A percentile compares a stretch with the other conserved stretches of the same genome.
Conservation (phyloP, 331 rosid genomes). For the Telfairia occidentalis region DNA sequence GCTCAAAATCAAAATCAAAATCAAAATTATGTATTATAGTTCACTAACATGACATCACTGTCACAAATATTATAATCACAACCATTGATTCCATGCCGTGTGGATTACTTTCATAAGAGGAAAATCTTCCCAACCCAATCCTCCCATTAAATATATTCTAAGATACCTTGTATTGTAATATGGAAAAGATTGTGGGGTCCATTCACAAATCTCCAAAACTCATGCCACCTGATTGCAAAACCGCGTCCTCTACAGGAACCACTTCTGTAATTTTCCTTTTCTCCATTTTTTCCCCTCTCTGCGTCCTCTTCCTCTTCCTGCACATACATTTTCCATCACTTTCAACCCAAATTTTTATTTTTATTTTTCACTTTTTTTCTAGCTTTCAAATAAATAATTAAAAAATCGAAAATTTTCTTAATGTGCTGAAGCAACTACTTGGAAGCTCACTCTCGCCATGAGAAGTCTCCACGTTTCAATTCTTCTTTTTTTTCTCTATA, state of each 20-base stretch:
- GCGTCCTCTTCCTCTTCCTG: background rate
- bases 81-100: conserved; percentile 1
- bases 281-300: too few species aligned
- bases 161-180: background rate
- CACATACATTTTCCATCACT: background rate
- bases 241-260: conserved; percentile 3
- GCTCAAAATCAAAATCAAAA: too few species aligned
- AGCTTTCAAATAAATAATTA: background rate
- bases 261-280: background rate
- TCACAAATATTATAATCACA: background rate
- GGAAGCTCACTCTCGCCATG: conserved; percentile 1
- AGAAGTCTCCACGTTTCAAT: conserved; percentile 10
- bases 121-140: background rate
- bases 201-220: background rate
- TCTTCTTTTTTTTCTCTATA: background rate
- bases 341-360: background rate
- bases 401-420: background rate
- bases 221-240: conserved; percentile 9
- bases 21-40: background rate
- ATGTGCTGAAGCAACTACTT: conserved; percentile 5
- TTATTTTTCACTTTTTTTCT: background rate
- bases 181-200: background rate
- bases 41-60: background rate
- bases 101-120: background rate
- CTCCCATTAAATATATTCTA: background rate